Evolutionary conservation across 495 filamentous ascomycete genomes (phyloP), one percentile per base, ranked within the genome.

Genomic region (Podospora fimiseda): DNA sequence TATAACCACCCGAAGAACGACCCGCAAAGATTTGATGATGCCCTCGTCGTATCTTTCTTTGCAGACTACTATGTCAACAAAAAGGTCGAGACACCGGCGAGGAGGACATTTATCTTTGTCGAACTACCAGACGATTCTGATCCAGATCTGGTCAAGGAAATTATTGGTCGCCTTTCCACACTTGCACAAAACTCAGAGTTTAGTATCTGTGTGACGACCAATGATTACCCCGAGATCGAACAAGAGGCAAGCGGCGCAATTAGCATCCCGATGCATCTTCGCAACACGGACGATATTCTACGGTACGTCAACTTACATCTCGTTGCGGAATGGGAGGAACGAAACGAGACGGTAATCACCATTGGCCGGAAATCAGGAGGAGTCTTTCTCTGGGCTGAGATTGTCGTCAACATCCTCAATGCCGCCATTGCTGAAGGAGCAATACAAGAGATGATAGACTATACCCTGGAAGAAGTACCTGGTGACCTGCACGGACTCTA

Each of bases 351-450:
- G 0, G 64, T 66, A 14, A 51, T 60, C 36, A 44, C 24, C 41
- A 60, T 69, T 13, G 66, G 52, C 6, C 43, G 61, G 16, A 72
- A 68, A 42, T 60, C 68, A 11, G 50, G 50, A 2, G 66, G 67
- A 14, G 61, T 65, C 16, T 72, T 70, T 19, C 55, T 69, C 3
- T 70, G 68, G 69, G 69, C 69, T 7, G 64, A 69, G 51, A 64
- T 70, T 19, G 63, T 67, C 6, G 66, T 68, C 33, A 68, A 70
- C 43, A 63, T 72, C 7, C 46, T 72, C 6, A 70, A 72, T 30
- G 57, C 61, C n/a, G 66, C 68, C 54, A 70, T 70, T 24, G 49
- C 51, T 1, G 66, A 64, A 24, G 67, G 67, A 2, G 67, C 67
- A 0, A 56, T 58, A 2, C 62, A 64, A 33, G 66, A 72, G 11